Percentiles rank a stretch among this genome's conserved stretches.
Evolutionary conservation across 208 protist genomes (phyloP).

Genomic region (Naegleria gruberi): DNA sequence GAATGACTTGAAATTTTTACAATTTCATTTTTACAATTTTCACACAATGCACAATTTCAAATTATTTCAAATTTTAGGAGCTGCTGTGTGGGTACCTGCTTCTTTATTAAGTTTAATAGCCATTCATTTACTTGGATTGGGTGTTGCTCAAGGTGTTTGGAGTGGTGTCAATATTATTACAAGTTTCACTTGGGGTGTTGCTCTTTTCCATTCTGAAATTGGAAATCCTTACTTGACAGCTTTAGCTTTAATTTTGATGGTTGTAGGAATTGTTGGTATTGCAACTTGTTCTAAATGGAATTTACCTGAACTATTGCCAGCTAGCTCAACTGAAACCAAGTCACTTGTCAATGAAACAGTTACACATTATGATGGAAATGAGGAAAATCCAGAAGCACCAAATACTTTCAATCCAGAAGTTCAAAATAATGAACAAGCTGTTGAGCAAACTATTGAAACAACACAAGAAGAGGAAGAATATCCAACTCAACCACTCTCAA

Average conservation of each 20-base stretch:
- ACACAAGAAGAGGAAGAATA: not conserved
- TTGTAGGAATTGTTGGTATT: not conserved
- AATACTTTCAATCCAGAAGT: not conserved
- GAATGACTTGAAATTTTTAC: too few relatives aligned
- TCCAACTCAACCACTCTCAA: not conserved
- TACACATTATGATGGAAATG: not conserved
- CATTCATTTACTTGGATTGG: not conserved
- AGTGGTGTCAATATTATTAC: not conserved
- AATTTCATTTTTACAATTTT: too few relatives aligned
- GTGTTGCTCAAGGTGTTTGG: conserved; percentile 13
- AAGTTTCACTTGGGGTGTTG: conserved; percentile 15
- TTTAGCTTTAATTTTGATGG: not conserved
- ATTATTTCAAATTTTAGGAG: too few relatives aligned
- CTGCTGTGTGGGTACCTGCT: conserved; percentile 2
- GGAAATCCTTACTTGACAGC: not conserved
- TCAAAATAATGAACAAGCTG: not conserved
- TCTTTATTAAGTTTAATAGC: not conserved
- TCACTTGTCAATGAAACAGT: not conserved
- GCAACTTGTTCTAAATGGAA: not conserved
- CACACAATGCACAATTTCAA: too few relatives aligned
- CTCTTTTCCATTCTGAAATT: not conserved
- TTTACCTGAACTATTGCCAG: not conserved
- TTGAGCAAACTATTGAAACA: not conserved
- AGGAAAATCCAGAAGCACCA: not conserved
- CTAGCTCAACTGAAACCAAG: too few relatives aligned